These are phyloP conservation scores for Forsythia viridissima DNA, from an alignment of 257 asterid genomes.

Conservation along the genomic window DNA sequence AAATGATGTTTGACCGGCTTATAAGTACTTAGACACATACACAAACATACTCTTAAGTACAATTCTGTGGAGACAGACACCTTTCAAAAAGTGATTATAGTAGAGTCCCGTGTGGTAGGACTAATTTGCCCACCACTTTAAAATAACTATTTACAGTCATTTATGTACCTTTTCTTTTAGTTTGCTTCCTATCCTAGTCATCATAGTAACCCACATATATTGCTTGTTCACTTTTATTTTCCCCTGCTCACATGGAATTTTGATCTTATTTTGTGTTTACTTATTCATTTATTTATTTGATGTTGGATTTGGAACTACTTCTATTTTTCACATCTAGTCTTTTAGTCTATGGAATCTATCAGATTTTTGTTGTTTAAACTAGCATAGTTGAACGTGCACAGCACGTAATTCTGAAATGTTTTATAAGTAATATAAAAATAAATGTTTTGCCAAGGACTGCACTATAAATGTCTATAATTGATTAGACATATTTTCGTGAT, in stretches of 20 bases:
- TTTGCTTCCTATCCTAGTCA: not conserved
- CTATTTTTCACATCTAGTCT: not conserved
- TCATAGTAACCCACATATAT: not conserved
- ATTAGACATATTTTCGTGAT: too few species aligned
- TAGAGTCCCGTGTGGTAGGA: constrained; percentile 12
- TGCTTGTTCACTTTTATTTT: not conserved
- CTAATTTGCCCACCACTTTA: constrained; percentile 10
- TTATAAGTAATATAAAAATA: too few species aligned
- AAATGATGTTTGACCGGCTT: too few species aligned
- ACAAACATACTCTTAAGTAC: not conserved
- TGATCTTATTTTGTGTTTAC: not conserved
- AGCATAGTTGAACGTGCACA: too few species aligned
- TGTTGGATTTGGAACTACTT: not conserved
- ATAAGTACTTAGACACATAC: too few species aligned
- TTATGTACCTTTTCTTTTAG: not conserved
- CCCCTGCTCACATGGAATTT: not conserved
- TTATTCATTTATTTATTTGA: not conserved
- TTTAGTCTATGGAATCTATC: not conserved
- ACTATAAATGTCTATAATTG: too few species aligned
- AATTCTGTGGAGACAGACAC: not conserved
- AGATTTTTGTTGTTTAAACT: not conserved
- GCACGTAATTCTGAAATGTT: too few species aligned
- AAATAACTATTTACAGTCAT: not conserved
- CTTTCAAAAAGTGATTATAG: not conserved
- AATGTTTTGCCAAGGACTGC: too few species aligned